A percentile compares a stretch with the other conserved stretches of the same genome.
Conservation (phyloP, 495 filamentous ascomycete species). For the Platismatia glauca region DNA sequence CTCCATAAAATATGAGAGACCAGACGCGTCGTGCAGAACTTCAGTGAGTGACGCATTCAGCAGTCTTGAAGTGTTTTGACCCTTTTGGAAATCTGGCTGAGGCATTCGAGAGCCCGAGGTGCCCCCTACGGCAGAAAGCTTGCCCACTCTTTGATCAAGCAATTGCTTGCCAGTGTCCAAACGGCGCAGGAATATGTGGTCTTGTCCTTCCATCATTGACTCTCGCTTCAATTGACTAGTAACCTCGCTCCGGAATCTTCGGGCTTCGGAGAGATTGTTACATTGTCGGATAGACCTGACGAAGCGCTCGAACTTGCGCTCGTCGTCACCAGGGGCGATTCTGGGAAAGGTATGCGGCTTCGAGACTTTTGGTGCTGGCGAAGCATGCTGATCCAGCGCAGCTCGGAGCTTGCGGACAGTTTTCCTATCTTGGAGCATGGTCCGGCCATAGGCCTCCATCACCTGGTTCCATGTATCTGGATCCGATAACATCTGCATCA, state of each 20-base stretch:
- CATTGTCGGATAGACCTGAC: slow-evolving; percentile 82
- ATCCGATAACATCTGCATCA: slow-evolving; percentile 65
- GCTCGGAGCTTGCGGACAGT: slow-evolving; percentile 89
- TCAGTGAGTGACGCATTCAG: slow-evolving; percentile 70
- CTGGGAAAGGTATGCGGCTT: slow-evolving; percentile 59
- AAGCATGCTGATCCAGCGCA: slow-evolving; percentile 90
- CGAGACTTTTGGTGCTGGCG: slow-evolving; percentile 61
- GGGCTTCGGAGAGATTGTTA: slow-evolving; percentile 87
- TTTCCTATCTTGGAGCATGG: slow-evolving; percentile 88
- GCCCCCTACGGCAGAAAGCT: slow-evolving; percentile 60
- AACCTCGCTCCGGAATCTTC: slow-evolving; percentile 83
- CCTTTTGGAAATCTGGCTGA: slow-evolving; percentile 31
- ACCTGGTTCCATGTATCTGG: slow-evolving; percentile 96
- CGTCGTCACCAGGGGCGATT: slow-evolving; percentile 61
- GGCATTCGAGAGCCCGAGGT: slow-evolving; percentile 32
- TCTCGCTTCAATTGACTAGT: slow-evolving; percentile 88
- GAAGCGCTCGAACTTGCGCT: slow-evolving; percentile 88
- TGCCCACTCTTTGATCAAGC: slow-evolving; percentile 80
- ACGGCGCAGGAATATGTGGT: slow-evolving; percentile 76
- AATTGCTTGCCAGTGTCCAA: slow-evolving; percentile 86
- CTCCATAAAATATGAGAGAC: slow-evolving; percentile 97
- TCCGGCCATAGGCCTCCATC: slow-evolving; percentile 81
- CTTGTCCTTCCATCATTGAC: slow-evolving; percentile 64
- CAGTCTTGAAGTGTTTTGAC: slow-evolving; percentile 41
- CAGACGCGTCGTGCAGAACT: slow-evolving; percentile 76